These are phyloP conservation scores for Babesia divergens DNA, from an alignment of 169 alveolate species.

Conservation along the genomic window DNA sequence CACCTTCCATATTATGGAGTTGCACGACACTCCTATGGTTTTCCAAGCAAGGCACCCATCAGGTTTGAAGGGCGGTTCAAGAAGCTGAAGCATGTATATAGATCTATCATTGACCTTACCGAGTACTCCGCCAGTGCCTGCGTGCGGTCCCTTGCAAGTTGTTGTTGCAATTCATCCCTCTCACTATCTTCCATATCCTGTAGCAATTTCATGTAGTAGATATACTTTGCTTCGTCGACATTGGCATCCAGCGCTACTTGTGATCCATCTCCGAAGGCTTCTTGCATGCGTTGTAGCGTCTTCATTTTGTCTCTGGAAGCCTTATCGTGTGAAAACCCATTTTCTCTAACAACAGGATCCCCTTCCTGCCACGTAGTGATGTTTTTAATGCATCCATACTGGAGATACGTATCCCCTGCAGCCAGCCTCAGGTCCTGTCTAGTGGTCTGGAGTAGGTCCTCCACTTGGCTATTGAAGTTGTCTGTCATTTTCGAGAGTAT, in stretches of 20 bases:
- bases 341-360: constrained; percentile 53
- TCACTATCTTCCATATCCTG: constrained; percentile 53
- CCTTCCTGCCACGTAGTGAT: constrained; percentile 52
- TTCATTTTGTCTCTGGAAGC: constrained; percentile 45
- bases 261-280: constrained; percentile 39
- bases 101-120: constrained; percentile 8
- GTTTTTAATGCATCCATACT: constrained; percentile 54
- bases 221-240: constrained; percentile 52
- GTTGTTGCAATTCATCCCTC: constrained; percentile 44
- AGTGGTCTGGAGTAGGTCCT: constrained; percentile 57
- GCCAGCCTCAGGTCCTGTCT: constrained; percentile 62
- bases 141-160: constrained; percentile 49
- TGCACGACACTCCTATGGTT: constrained; percentile 54
- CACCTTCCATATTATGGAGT: constrained; percentile 55
- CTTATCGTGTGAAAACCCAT: constrained; percentile 59
- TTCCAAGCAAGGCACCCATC: constrained; percentile 56
- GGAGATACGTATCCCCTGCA: constrained; percentile 52
- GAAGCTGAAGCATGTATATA: background rate
- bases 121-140: constrained; percentile 62
- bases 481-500: constrained; percentile 40
- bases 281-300: constrained; percentile 50
- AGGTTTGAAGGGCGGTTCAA: constrained; percentile 54
- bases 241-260: constrained; percentile 12
- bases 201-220: constrained; percentile 50
- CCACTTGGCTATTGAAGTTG: constrained; percentile 54